Percentiles rank a stretch among this genome's conserved stretches.
Conservation (phyloP, 2,329 filamentous ascomycete species). For the Neospermospora avenae region DNA sequence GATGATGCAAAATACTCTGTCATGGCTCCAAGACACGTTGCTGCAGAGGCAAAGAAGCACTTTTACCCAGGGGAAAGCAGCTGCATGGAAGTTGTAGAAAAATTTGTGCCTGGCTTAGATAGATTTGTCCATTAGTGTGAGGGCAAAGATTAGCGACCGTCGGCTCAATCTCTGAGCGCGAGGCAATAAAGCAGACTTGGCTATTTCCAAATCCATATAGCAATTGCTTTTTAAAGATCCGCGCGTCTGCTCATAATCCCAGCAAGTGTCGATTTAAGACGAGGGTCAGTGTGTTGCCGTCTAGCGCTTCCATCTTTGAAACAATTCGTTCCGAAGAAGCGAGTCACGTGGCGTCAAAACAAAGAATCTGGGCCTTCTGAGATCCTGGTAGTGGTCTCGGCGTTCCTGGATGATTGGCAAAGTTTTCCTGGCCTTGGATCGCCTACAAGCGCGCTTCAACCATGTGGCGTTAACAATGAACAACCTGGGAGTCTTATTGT, state of each 20-base stretch:
- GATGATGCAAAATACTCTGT: conserved; percentile 37
- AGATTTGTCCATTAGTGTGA: neutral
- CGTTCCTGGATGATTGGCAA: no score
- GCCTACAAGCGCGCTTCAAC: no score
- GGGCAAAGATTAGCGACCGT: neutral
- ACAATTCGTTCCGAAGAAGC: neutral
- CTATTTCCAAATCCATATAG: no score
- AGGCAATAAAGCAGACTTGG: no score
- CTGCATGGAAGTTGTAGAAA: neutral
- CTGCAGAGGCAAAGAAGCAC: conserved; percentile 30
- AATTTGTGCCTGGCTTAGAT: neutral
- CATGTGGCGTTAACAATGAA: no score
- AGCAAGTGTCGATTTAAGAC: neutral
- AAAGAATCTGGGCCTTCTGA: neutral
- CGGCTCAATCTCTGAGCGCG: neutral
- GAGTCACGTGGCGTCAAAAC: neutral
- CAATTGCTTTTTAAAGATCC: neutral
- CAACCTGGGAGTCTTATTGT: no score
- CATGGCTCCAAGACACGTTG: conserved; percentile 36
- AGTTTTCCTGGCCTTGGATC: no score
- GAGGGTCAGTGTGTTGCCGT: neutral
- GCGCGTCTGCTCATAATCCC: neutral
- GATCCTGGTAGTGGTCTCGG: neutral
- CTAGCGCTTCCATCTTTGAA: neutral
- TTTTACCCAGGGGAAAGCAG: conserved; percentile 13